Conservation (phyloP, 345 rosid genomes). For the Acer yangbiense region DNA sequence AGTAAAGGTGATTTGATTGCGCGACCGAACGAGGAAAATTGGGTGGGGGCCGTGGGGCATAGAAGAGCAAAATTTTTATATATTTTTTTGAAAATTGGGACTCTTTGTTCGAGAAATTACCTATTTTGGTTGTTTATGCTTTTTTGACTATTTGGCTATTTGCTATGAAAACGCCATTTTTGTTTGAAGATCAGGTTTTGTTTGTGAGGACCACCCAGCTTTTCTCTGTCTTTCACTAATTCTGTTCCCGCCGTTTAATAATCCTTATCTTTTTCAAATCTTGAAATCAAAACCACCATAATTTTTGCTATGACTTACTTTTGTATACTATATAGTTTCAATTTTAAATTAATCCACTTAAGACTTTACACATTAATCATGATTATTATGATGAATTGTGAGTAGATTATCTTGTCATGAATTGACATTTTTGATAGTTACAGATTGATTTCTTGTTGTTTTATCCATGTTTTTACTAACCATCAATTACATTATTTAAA, state of each 20-base stretch:
- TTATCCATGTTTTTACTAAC: too few relatives aligned
- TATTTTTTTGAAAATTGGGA: neutral
- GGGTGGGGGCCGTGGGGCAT: too few relatives aligned
- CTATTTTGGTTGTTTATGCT: neutral
- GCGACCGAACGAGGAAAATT: too few relatives aligned
- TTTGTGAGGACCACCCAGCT: neutral
- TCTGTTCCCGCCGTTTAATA: neutral
- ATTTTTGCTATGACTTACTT: neutral
- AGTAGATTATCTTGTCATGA: neutral
- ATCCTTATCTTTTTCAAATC: neutral
- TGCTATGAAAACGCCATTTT: neutral
- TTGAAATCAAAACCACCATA: neutral
- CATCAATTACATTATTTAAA: neutral
- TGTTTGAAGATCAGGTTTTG: neutral
- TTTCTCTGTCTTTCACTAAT: neutral
- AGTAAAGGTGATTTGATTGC: too few relatives aligned
- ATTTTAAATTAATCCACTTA: neutral
- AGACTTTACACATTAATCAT: neutral
- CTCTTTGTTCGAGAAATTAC: constrained; percentile 17
- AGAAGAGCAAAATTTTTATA: too few relatives aligned
- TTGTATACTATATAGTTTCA: neutral
- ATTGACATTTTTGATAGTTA: neutral
- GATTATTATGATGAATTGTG: neutral
- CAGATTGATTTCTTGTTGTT: neutral
- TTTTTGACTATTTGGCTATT: constrained; percentile 22